Evolutionary conservation across 306 rosid genomes (phyloP).

Genomic region (Malus sieversii): DNA sequence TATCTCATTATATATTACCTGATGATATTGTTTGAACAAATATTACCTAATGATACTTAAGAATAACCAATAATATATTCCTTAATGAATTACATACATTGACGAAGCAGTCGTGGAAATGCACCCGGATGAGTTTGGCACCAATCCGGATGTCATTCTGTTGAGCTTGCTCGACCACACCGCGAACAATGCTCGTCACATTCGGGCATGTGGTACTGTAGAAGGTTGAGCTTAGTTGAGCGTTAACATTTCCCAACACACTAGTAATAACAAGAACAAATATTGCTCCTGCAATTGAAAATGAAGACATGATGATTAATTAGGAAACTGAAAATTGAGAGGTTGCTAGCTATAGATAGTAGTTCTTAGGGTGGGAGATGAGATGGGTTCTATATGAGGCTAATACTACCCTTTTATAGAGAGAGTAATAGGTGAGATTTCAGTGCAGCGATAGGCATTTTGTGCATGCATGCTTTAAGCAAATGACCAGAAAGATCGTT

Average conservation of each 20-base stretch:
- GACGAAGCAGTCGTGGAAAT: constrained; percentile 34
- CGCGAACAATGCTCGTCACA: constrained; percentile 14
- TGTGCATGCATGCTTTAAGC: not conserved
- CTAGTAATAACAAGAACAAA: not conserved
- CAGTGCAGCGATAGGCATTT: not conserved
- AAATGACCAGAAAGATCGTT: not conserved
- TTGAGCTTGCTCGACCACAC: constrained; percentile 20
- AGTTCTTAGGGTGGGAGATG: not conserved
- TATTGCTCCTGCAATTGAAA: not conserved
- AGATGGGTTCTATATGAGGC: not conserved
- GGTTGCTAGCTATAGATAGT: not conserved
- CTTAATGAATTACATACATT: not conserved
- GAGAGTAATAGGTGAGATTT: not conserved
- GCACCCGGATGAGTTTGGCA: constrained; percentile 30
- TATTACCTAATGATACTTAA: too few species aligned
- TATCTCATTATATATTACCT: not conserved
- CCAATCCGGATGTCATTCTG: constrained; percentile 15
- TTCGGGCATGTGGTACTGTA: constrained; percentile 19
- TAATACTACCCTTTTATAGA: not conserved
- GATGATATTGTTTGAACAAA: not conserved
- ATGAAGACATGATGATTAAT: not conserved
- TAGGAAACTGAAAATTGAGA: not conserved
- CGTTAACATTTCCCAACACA: not conserved
- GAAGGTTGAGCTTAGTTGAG: constrained; percentile 23
- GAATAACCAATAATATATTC: too few species aligned